These are phyloP conservation scores for Cucumis melo DNA, from an alignment of 306 rosid genomes.

Conservation along the genomic window DNA sequence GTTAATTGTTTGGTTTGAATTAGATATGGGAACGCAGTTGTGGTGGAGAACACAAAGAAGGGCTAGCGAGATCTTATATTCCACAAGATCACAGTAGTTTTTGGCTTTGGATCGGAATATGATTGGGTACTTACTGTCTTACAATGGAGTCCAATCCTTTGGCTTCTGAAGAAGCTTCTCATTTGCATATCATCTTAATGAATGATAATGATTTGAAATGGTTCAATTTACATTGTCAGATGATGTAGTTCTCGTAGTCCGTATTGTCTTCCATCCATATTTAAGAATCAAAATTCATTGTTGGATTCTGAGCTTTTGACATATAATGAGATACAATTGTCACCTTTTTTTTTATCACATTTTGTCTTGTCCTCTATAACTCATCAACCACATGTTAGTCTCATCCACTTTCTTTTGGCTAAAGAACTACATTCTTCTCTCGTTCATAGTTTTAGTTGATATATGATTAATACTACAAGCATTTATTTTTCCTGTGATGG, in stretches of 20 bases:
- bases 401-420: too few species aligned
- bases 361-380: too few species aligned
- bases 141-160: not conserved
- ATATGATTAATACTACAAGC: too few species aligned
- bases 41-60: conserved; percentile 94
- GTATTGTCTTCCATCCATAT: not conserved
- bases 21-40: conserved; percentile 93
- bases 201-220: conserved; percentile 21
- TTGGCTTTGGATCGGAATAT: conserved; percentile 91
- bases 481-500: too few species aligned
- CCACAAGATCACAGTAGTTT: conserved; percentile 87
- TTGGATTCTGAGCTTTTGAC: conserved; percentile 2
- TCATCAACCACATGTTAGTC: too few species aligned
- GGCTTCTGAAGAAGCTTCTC: conserved; percentile 10
- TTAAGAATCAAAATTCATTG: not conserved
- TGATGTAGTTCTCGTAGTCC: not conserved
- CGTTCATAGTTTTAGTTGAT: too few species aligned
- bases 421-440: too few species aligned
- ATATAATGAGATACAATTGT: not conserved
- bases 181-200: conserved; percentile 1
- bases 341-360: too few species aligned
- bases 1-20: not conserved
- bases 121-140: conserved; percentile 10
- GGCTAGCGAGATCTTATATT: conserved; percentile 97
- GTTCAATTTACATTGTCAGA: not conserved